Evolutionary conservation across 495 filamentous ascomycete species (phyloP).

Genomic region (Podospora conica): DNA sequence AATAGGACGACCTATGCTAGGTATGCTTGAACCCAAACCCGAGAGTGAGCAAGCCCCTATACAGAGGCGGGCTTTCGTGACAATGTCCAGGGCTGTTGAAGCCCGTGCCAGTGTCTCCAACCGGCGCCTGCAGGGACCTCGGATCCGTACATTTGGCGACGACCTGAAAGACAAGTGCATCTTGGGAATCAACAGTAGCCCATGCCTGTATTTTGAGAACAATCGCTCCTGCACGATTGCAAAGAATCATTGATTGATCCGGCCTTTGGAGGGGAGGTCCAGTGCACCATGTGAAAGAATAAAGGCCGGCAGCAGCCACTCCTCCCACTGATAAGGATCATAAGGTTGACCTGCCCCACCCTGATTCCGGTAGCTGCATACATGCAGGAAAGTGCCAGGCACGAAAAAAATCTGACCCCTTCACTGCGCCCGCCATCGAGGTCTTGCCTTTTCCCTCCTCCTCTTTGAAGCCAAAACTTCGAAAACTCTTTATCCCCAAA

Average conservation of each 20-base stretch:
- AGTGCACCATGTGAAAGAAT: not conserved
- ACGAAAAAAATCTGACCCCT: conserved; percentile 28
- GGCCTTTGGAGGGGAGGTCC: not conserved
- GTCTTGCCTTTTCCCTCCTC: conserved; percentile 23
- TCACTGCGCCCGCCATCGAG: conserved; percentile 15
- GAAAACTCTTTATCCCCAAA: conserved; percentile 28
- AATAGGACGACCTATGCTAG: no score
- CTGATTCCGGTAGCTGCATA: conserved; percentile 2
- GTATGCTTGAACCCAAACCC: no score
- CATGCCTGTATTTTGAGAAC: not conserved
- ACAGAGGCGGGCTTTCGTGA: no score
- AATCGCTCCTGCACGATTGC: not conserved
- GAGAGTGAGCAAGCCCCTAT: no score
- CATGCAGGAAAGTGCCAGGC: conserved; percentile 6
- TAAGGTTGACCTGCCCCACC: not conserved
- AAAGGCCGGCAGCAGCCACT: not conserved
- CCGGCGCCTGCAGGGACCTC: not conserved
- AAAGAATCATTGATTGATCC: not conserved
- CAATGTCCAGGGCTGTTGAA: not conserved
- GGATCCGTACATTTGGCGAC: not conserved
- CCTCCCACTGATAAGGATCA: not conserved
- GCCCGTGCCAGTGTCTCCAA: not conserved
- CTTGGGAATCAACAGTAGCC: not conserved
- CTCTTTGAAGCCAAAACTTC: conserved; percentile 21
- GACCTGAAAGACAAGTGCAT: not conserved